phyloP scores from a whole-genome alignment of 75 land plant genomes.

The Selaginella moellendorffii region DNA sequence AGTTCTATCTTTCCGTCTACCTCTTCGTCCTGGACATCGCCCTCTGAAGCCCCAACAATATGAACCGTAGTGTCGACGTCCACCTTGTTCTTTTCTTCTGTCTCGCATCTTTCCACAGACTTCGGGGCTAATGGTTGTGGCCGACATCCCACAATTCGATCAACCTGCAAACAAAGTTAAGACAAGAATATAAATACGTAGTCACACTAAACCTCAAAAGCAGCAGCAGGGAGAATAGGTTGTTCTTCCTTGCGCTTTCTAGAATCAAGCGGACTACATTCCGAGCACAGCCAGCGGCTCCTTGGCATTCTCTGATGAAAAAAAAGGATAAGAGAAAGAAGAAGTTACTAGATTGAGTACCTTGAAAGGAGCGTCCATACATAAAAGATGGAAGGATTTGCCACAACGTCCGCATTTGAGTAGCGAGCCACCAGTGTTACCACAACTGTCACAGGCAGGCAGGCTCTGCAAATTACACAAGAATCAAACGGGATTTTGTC shows the following conservation, averaged over 20 bases:
- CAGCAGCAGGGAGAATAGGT: background rate
- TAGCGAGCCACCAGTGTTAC: conserved; percentile 13
- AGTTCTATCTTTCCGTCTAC: conserved; percentile 9
- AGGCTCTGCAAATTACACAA: background rate
- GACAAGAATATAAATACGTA: background rate
- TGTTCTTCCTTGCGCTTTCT: background rate
- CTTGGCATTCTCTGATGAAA: conserved; percentile 17
- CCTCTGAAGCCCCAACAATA: background rate
- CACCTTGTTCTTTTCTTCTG: background rate
- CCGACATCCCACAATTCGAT: conserved; percentile 80
- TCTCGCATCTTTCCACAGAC: background rate
- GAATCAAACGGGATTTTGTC: background rate
- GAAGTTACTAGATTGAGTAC: conserved; percentile 6
- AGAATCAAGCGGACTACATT: conserved; percentile 11
- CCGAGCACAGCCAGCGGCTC: conserved; percentile 9
- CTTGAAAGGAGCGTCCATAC: conserved; percentile 17
- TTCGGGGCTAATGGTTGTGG: background rate
- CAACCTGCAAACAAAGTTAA: conserved; percentile 36
- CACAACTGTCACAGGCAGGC: conserved; percentile 16
- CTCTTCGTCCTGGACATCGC: conserved; percentile 12
- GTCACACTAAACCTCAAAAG: background rate
- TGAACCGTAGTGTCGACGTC: background rate
- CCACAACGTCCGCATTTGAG: conserved; percentile 14
- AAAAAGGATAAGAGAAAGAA: conserved; percentile 6
- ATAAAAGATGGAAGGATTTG: conserved; percentile 12